Evolutionary conservation across 352 stramenopile species (phyloP).

Genomic region (Pythium scleroteichum): DNA sequence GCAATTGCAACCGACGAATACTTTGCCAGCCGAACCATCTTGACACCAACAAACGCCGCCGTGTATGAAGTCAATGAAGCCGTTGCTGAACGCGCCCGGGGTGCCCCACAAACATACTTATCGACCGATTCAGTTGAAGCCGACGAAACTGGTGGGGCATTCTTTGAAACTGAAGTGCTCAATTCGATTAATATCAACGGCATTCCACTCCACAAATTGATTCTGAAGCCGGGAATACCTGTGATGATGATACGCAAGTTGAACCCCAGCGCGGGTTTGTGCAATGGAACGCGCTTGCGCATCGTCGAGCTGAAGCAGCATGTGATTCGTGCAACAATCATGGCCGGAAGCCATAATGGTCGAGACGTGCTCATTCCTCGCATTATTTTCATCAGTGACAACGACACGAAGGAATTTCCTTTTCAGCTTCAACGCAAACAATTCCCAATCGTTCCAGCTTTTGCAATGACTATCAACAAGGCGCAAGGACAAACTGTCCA

Average conservation of each 20-base stretch:
- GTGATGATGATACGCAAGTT: constrained; percentile 40
- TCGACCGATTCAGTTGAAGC: too few species aligned
- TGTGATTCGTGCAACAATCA: constrained; percentile 34
- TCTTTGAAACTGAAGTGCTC: constrained; percentile 17
- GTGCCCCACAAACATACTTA: too few species aligned
- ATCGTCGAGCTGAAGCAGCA: constrained; percentile 23
- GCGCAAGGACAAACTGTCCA: constrained; percentile 36
- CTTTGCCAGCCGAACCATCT: constrained; percentile 18
- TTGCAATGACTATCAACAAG: constrained; percentile 45
- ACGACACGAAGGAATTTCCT: constrained; percentile 15
- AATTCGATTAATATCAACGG: constrained; percentile 28
- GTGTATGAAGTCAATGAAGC: constrained; percentile 19
- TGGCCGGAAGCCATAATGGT: constrained; percentile 21
- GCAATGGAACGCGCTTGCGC: constrained; percentile 32
- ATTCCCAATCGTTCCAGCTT: constrained; percentile 31
- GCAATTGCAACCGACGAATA: constrained; percentile 11
- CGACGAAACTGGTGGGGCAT: too few species aligned
- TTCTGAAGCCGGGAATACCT: constrained; percentile 24
- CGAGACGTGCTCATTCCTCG: constrained; percentile 25
- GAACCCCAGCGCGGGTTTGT: constrained; percentile 26
- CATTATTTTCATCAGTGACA: constrained; percentile 26
- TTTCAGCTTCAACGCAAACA: constrained; percentile 29
- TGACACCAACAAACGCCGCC: constrained; percentile 17
- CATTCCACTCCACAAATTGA: constrained; percentile 32
- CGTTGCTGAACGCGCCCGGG: constrained; percentile 1